These are phyloP conservation scores for Blastobotrys arbuscula DNA, from an alignment of 1,139 yeast genomes.

Conservation along the genomic window DNA sequence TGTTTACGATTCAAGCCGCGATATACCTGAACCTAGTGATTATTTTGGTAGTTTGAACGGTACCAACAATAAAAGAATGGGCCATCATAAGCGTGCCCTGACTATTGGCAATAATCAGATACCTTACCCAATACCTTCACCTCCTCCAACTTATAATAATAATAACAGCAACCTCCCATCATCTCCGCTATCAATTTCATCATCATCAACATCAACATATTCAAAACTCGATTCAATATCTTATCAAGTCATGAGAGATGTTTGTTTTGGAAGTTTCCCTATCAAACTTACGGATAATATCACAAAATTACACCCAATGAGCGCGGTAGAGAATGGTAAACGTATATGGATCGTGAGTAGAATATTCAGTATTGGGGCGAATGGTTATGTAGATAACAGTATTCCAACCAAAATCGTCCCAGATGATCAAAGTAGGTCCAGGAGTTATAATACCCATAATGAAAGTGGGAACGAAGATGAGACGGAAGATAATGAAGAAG, in stretches of 20 bases:
- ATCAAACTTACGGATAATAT: conserved; percentile 20
- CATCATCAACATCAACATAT: background rate
- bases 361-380: conserved; percentile 19
- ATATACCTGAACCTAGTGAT: background rate
- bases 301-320: conserved; percentile 27
- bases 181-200: background rate
- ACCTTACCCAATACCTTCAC: background rate
- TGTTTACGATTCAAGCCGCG: conserved; percentile 24
- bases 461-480: background rate
- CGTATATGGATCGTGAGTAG: conserved; percentile 23
- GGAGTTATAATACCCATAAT: background rate
- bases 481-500: background rate
- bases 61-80: background rate
- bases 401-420: conserved; percentile 10
- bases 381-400: conserved; percentile 2
- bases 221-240: conserved; percentile 15
- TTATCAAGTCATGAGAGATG: conserved; percentile 21
- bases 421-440: conserved; percentile 6
- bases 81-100: background rate
- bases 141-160: background rate
- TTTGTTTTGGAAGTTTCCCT: conserved; percentile 28
- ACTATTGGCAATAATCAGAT: background rate
- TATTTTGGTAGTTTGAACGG: background rate
- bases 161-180: background rate
- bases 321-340: conserved; percentile 7